phyloP scores from a whole-genome alignment of 352 stramenopile genomes.

The Globisporangium carolinianum region DNA sequence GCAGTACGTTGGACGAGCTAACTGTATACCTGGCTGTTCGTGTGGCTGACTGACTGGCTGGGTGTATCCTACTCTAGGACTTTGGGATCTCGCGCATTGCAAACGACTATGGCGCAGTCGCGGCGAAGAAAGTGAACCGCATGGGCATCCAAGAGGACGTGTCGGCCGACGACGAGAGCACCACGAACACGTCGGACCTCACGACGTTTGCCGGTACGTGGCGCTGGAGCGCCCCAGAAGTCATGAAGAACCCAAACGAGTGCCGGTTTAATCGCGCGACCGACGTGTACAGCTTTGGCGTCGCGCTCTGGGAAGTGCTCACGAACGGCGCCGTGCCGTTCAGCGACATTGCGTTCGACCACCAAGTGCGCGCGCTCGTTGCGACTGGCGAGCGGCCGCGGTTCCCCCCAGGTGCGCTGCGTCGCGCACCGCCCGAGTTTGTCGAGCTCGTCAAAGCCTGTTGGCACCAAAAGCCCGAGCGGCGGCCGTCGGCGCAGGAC shows the following conservation, averaged over 20 bases:
- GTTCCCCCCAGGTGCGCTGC: slow-evolving; percentile 27
- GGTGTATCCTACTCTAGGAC: slow-evolving; percentile 16
- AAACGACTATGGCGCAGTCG: slow-evolving; percentile 35
- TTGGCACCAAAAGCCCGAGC: slow-evolving; percentile 52
- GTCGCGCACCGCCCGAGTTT: slow-evolving; percentile 47
- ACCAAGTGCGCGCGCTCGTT: slow-evolving; percentile 58
- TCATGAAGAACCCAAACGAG: slow-evolving; percentile 63
- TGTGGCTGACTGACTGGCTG: neutral
- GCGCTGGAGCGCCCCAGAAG: slow-evolving; percentile 68
- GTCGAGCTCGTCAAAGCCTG: slow-evolving; percentile 55
- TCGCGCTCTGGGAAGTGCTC: slow-evolving; percentile 64
- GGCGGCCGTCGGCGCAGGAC: slow-evolving; percentile 45
- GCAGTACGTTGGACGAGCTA: slow-evolving; percentile 12
- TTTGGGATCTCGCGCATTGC: slow-evolving; percentile 72
- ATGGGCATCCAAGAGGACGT: slow-evolving; percentile 8
- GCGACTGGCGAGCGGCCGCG: slow-evolving; percentile 44
- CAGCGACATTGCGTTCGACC: slow-evolving; percentile 56
- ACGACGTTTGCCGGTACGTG: slow-evolving; percentile 70
- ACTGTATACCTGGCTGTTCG: neutral
- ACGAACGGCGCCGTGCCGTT: slow-evolving; percentile 62
- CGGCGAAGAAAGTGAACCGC: slow-evolving; percentile 28
- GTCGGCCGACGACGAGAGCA: neutral
- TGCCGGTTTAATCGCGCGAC: slow-evolving; percentile 65
- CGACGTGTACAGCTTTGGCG: slow-evolving; percentile 73
- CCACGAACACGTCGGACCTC: slow-evolving; percentile 28